These are phyloP conservation scores for Phaeosphaeria sp. DNA, from an alignment of 2,329 filamentous ascomycete species.

Conservation along the genomic window DNA sequence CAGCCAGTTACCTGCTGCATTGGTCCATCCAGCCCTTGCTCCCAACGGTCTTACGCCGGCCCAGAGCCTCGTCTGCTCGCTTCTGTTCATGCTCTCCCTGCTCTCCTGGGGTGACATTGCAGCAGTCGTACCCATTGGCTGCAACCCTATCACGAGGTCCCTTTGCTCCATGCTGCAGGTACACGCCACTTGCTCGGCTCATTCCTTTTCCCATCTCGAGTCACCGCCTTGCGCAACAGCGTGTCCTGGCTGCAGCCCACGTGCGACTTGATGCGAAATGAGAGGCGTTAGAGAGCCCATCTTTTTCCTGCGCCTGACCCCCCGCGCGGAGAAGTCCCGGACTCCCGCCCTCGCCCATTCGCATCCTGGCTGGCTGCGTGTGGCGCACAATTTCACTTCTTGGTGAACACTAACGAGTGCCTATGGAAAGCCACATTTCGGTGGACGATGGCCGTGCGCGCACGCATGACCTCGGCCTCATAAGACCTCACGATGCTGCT, in stretches of 20 bases:
- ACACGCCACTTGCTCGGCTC: conserved; percentile 19
- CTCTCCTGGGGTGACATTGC: conserved; percentile 28
- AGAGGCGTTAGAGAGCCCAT: conserved; percentile 28
- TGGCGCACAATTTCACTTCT: neutral
- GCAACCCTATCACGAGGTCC: conserved; percentile 34
- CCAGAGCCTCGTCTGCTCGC: conserved; percentile 18
- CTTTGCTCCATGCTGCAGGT: conserved; percentile 9
- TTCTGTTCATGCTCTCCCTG: conserved; percentile 33
- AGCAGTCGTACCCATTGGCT: conserved; percentile 20
- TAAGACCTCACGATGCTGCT: conserved; percentile 1
- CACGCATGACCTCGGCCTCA: conserved; percentile 17
- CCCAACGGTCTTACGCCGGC: conserved; percentile 20
- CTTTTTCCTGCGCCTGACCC: conserved; percentile 1
- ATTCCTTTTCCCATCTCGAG: conserved; percentile 16
- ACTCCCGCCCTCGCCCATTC: conserved; percentile 20
- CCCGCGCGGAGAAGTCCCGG: conserved; percentile 14
- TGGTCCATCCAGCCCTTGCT: neutral
- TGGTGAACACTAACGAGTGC: neutral
- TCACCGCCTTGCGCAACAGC: conserved; percentile 26
- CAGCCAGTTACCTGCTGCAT: no score
- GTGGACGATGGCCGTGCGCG: conserved; percentile 5
- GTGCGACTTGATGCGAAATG: conserved; percentile 37
- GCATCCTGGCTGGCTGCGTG: conserved; percentile 23
- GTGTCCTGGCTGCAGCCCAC: conserved; percentile 26
- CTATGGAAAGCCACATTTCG: conserved; percentile 8